Percentiles rank a stretch among this genome's conserved stretches.
Conservation (phyloP, 305 asterid genomes). For the Solanum hybrid region DNA sequence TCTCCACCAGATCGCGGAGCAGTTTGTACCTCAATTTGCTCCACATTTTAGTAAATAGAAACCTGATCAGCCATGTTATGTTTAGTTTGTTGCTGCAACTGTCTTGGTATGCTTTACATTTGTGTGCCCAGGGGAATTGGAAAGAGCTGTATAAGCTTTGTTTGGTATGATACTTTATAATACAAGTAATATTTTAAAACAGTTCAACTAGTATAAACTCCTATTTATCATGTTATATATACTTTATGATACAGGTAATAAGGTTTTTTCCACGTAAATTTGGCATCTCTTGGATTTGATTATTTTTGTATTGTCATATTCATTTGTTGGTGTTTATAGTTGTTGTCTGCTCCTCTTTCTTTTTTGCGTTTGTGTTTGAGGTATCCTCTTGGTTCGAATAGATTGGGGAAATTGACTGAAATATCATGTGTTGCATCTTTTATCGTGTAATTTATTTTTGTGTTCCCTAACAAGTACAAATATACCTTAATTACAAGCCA, state of each 20-base stretch:
- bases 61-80: not conserved
- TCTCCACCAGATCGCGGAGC: slow-evolving; percentile 47
- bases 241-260: not conserved
- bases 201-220: not conserved
- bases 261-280: not conserved
- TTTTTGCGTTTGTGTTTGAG: not conserved
- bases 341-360: not conserved
- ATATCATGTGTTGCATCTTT: not conserved
- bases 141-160: not conserved
- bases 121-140: not conserved
- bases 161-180: not conserved
- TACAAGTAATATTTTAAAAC: not conserved
- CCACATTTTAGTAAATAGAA: slow-evolving; percentile 33
- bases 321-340: not conserved
- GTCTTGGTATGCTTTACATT: not conserved
- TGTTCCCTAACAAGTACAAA: not conserved
- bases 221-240: not conserved
- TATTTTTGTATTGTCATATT: not conserved
- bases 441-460: not conserved
- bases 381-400: not conserved
- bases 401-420: not conserved
- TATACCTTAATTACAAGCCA: not conserved
- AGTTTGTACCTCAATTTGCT: slow-evolving; percentile 39
- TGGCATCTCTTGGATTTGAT: not conserved
- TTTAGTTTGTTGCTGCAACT: not conserved